Evolutionary conservation across 495 filamentous ascomycete species (phyloP), one percentile per base, ranked within the genome.

Genomic region (Rhypophila decipiens): DNA sequence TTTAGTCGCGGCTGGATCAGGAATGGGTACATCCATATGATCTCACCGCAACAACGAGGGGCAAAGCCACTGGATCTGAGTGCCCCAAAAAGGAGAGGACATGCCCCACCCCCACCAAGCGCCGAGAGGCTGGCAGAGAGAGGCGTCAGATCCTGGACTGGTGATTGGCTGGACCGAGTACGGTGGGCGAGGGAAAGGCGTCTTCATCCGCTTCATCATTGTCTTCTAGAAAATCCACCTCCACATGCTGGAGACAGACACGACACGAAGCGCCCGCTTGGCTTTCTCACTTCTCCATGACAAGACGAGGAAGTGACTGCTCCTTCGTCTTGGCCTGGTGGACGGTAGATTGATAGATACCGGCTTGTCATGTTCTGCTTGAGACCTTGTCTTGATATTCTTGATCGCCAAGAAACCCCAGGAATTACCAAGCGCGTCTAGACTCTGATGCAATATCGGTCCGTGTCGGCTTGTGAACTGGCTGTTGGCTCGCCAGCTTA

Each of bases 341-440:
- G n/a, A n/a, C n/a, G n/a, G n/a, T n/a, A n/a, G n/a, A n/a, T n/a
- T n/a, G n/a, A n/a, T n/a, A n/a, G n/a, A n/a, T n/a, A n/a, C n/a
- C 27, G 13, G 27, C 7, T 31, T 31, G 27, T 31, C 27, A 13
- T 31, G 29, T 43, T 29, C 22, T 12, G 38, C 46, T 24, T 35
- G 43, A 53, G 50, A 47, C 31, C 24, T n/a, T 24, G 23, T 22
- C 44, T 42, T 45, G 36, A 23, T 17, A 19, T 39, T 35, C 20
- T 24, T 31, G 31, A 34, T 47, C 38, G 57, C 57, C 57, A 57
- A 59, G 57, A 20, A 44, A 33, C 38, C 39, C 24, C 21, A 46
- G 47, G 57, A 59, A 57, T 49, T 51, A 52, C 53, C 57, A 57
- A 55, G 52, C 27, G 42, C 24, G 52, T 41, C 47, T 41, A 42